Conservation (phyloP, 139 green algal genomes). For the Closterium sp. region DNA sequence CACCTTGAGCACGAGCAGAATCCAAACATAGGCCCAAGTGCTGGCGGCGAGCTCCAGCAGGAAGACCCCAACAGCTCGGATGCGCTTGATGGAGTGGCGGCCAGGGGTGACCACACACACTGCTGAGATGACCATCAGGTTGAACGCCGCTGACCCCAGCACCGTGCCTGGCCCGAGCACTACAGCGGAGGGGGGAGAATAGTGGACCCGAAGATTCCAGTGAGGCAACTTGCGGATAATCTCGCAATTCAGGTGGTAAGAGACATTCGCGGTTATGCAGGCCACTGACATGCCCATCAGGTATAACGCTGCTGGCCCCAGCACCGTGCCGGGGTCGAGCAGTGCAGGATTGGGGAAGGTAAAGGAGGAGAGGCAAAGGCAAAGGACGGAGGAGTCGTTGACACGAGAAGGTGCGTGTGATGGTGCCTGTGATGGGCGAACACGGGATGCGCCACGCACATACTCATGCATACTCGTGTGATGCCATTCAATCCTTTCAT, state of each 20-base stretch:
- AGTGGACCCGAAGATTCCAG: no score
- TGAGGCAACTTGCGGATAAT: no score
- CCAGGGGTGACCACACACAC: constrained; percentile 38
- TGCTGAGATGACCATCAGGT: constrained; percentile 39
- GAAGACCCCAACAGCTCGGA: constrained; percentile 23
- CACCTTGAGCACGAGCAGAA: constrained; percentile 41
- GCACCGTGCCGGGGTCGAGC: no score
- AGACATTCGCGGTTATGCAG: no score
- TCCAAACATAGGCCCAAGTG: constrained; percentile 43
- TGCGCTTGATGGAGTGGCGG: not conserved
- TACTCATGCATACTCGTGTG: no score
- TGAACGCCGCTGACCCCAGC: constrained; percentile 43
- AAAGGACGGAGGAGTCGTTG: no score
- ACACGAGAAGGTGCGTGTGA: no score
- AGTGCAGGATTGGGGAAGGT: not conserved
- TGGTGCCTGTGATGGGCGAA: no score
- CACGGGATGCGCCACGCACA: no score
- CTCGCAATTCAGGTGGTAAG: no score
- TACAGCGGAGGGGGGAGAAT: constrained; percentile 9
- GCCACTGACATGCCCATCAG: constrained; percentile 29
- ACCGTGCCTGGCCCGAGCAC: constrained; percentile 37
- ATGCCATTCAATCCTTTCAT: no score
- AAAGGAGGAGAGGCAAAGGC: not conserved
- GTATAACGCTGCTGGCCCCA: constrained; percentile 44
- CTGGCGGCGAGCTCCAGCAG: constrained; percentile 33